Conservation (phyloP, 148 eudicot species). For the Diospyros kaki region DNA sequence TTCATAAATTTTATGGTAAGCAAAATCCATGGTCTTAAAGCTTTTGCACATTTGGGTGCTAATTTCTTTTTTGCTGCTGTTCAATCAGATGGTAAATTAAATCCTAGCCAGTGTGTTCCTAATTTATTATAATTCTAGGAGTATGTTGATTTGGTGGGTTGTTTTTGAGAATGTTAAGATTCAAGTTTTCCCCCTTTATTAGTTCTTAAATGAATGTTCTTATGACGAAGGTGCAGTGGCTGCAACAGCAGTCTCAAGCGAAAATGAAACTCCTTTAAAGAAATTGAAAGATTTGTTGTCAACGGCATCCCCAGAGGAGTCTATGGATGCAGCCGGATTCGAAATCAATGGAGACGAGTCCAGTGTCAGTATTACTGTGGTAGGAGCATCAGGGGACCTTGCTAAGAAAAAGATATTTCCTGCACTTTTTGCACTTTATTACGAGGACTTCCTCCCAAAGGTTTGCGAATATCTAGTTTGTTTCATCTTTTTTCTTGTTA, state of each 20-base stretch:
- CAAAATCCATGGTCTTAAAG: no score
- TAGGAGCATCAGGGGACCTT: slow-evolving; percentile 82
- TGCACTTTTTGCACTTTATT: slow-evolving; percentile 70
- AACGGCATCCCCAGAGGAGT: slow-evolving; percentile 38
- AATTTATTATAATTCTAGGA: not conserved
- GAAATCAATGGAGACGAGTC: slow-evolving; percentile 32
- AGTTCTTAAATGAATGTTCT: slow-evolving; percentile 5
- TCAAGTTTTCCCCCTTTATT: not conserved
- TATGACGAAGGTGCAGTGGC: slow-evolving; percentile 42
- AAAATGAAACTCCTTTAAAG: slow-evolving; percentile 36
- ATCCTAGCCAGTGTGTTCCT: no score
- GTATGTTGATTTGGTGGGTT: not conserved
- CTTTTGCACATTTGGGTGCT: no score
- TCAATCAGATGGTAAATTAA: no score
- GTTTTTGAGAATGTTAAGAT: not conserved
- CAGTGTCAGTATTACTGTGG: slow-evolving; percentile 55
- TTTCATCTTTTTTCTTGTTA: not conserved
- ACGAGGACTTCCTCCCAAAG: slow-evolving; percentile 55
- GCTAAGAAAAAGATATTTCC: slow-evolving; percentile 79
- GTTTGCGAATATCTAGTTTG: slow-evolving; percentile 22
- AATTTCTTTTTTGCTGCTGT: no score
- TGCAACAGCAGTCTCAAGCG: slow-evolving; percentile 34
- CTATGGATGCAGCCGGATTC: slow-evolving; percentile 24
- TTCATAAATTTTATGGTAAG: no score
- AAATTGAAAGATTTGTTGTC: slow-evolving; percentile 42